A percentile compares a stretch with the other conserved stretches of the same genome.
Conservation (phyloP, 2,329 filamentous ascomycete genomes). For the Alternaria hordeiaustralica region DNA sequence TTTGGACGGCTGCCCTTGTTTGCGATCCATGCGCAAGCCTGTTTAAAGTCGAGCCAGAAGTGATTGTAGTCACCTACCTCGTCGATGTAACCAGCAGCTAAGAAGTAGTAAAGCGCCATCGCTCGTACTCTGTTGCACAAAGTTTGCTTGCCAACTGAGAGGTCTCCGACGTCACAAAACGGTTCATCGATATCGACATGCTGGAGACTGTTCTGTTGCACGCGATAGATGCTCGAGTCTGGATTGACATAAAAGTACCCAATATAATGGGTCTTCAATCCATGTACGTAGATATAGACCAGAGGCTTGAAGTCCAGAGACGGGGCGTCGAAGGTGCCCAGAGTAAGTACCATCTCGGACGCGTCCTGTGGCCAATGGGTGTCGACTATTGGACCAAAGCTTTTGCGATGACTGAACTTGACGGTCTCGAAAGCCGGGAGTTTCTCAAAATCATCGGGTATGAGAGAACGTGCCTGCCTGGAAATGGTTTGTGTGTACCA, state of each 20-base stretch:
- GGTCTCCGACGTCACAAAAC: not conserved
- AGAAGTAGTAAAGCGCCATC: not conserved
- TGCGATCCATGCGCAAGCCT: not conserved
- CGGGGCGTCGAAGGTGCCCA: not conserved
- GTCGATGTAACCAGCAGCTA: not conserved
- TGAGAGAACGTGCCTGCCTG: not conserved
- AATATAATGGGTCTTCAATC: not conserved
- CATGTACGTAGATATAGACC: not conserved
- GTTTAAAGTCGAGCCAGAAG: no score
- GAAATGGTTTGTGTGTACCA: not conserved
- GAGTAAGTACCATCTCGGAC: not conserved
- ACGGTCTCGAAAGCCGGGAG: not conserved
- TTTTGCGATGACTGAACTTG: not conserved
- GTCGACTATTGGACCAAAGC: not conserved
- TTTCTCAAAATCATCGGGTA: not conserved
- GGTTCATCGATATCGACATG: not conserved
- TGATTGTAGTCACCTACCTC: no score
- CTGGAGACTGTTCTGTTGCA: fast-evolving
- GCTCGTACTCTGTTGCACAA: not conserved
- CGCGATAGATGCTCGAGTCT: not conserved
- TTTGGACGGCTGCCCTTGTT: not conserved
- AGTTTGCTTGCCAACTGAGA: not conserved
- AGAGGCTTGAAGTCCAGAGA: fast-evolving
- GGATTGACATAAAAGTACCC: not conserved
- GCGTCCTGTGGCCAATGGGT: not conserved